These are phyloP conservation scores for Boehmeria nivea DNA, from an alignment of 306 rosid genomes.

Conservation along the genomic window DNA sequence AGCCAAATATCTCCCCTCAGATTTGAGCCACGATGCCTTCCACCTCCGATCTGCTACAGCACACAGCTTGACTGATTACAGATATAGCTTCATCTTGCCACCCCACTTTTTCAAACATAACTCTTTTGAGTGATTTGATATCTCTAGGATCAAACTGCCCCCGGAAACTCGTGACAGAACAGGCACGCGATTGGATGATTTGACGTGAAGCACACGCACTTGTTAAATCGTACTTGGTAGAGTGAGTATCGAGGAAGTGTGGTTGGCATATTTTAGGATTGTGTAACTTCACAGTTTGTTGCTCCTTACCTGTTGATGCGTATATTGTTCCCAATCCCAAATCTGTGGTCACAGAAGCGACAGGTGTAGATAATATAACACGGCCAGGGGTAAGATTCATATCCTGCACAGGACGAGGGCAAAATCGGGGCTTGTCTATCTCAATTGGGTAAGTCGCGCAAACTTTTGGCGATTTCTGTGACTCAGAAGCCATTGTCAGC, in stretches of 20 bases:
- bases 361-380: conserved; percentile 33
- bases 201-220: conserved; percentile 30
- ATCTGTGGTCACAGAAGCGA: conserved; percentile 75
- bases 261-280: conserved; percentile 34
- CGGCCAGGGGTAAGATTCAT: conserved; percentile 30
- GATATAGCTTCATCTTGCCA: conserved; percentile 80
- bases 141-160: conserved; percentile 45
- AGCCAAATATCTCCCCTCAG: conserved; percentile 72
- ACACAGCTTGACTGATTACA: conserved; percentile 44
- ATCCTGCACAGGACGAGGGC: conserved; percentile 23
- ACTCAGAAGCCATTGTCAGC: conserved; percentile 32
- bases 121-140: conserved; percentile 50
- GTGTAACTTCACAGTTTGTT: conserved; percentile 31
- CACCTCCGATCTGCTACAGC: conserved; percentile 42
- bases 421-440: conserved; percentile 21
- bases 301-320: conserved; percentile 42
- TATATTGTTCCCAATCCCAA: conserved; percentile 83
- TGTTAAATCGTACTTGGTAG: conserved; percentile 40
- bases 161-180: conserved; percentile 37
- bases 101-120: conserved; percentile 54
- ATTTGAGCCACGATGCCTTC: conserved; percentile 37
- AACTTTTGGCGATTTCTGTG: conserved; percentile 18
- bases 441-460: conserved; percentile 31
- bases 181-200: conserved; percentile 36
- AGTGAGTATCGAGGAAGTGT: conserved; percentile 48